Evolutionary conservation across 169 alveolate genomes (phyloP), one percentile per base, ranked within the genome.

Genomic region (Eimeria maxima): DNA sequence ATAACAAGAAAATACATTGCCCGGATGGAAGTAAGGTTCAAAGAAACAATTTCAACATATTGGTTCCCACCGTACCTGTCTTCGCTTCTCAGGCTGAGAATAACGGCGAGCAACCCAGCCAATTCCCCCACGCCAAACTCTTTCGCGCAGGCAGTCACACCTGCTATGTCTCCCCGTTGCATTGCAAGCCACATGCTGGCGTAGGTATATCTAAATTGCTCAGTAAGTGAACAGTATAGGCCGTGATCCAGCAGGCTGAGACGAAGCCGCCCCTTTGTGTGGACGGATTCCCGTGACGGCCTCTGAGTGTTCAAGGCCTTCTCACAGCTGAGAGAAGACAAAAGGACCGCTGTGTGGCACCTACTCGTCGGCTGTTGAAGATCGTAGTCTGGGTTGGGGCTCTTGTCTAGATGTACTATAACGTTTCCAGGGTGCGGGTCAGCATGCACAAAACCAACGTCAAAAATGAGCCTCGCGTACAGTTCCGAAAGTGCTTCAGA

Each of bases 351-450:
- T n/a, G 95, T 27, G 7, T n/a, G 86, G 29, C 47, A 20, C 83
- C 67, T 7, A 50, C 33, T 65, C 63, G 13, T n/a, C 90, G 71
- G 94, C 71, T 55, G 69, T 42, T 73, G 73, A 22, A 4, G 24
- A 42, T 53, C 74, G 13, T 76, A 10, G 27, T 14, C 73, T 53
- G 69, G 73, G 27, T 16, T 53, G 3, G 57, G 18, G 57, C 53
- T 22, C 73, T 55, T 55, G 38, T 78, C 84, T 4, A 89, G 86
- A 81, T 95, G 88, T 13, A 98, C 98, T 42, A 97, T 97, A 27
- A 98, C 95, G 95, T 98, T 98, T 20, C 99, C 99, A 11, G 99
- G 99, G 90, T 98, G 99, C 3, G 99, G 99, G 78, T 98, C 99
- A n/a, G 98, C 99, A 93, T 98, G 99, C 76, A 98, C 98, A 88